phyloP scores from a whole-genome alignment of 805 yeast species.

The Ogataea pilisensis region DNA sequence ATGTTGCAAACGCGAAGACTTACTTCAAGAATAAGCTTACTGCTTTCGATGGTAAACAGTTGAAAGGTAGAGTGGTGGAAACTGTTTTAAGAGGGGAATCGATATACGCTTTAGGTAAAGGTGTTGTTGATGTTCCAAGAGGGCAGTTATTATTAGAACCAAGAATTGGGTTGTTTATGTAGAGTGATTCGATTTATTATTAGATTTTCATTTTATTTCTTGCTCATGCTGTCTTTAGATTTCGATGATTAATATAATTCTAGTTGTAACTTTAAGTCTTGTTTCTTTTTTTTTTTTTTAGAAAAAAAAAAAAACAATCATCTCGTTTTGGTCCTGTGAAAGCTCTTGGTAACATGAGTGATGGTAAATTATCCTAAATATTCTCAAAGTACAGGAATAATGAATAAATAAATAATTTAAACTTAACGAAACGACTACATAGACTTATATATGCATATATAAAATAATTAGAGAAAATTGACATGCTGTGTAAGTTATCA shows the following conservation, averaged over 20 bases:
- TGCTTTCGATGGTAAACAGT: constrained; percentile 70
- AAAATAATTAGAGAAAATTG: no score
- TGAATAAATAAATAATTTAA: no score
- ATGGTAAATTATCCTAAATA: no score
- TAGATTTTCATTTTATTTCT: background rate
- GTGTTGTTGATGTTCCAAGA: constrained; percentile 51
- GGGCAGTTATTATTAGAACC: constrained; percentile 63
- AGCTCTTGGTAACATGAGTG: no score
- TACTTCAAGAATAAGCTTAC: constrained; percentile 84
- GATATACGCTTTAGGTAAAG: constrained; percentile 54
- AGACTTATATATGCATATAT: no score
- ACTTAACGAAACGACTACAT: no score
- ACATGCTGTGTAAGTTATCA: no score
- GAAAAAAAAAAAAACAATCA: no score
- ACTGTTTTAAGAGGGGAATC: constrained; percentile 75
- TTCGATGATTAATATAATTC: no score
- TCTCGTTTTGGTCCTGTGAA: no score
- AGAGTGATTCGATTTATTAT: constrained; percentile 1
- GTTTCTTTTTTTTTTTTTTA: background rate
- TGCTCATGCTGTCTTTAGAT: no score
- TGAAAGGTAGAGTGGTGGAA: constrained; percentile 72
- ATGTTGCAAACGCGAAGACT: constrained; percentile 50
- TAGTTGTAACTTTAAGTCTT: background rate
- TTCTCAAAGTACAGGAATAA: no score
- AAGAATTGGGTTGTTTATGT: constrained; percentile 28